A percentile compares a stretch with the other conserved stretches of the same genome.
Evolutionary conservation across 2,329 filamentous ascomycete genomes (phyloP).

Genomic region (Ophiostoma quercus): DNA sequence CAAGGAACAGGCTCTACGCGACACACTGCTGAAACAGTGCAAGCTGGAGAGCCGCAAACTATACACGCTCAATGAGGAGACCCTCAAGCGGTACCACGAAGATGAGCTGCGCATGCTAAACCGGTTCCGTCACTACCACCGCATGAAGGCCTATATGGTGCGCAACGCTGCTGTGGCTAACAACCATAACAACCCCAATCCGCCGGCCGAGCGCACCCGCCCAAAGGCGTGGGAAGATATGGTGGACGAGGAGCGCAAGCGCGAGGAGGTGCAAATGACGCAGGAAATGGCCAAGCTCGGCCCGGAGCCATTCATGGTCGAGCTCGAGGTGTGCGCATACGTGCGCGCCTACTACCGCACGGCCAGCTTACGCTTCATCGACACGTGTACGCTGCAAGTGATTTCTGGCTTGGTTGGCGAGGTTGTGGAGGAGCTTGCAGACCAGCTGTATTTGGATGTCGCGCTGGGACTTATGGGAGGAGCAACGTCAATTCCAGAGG

Average conservation of each 20-base stretch:
- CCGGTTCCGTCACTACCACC: conserved; percentile 46
- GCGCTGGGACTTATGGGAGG: conserved; percentile 40
- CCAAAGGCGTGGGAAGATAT: conserved; percentile 42
- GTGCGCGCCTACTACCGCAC: conserved; percentile 65
- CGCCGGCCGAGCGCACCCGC: conserved; percentile 29
- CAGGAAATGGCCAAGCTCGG: conserved; percentile 46
- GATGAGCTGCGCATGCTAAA: conserved; percentile 43
- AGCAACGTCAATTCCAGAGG: neutral
- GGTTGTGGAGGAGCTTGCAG: conserved; percentile 37
- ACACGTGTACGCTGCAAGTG: conserved; percentile 47
- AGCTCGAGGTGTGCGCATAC: conserved; percentile 58
- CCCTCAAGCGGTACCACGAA: conserved; percentile 43
- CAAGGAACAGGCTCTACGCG: conserved; percentile 36
- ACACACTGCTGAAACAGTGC: conserved; percentile 43
- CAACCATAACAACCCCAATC: neutral
- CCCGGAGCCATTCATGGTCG: conserved; percentile 52
- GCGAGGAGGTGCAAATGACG: conserved; percentile 42
- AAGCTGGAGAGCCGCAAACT: conserved; percentile 50
- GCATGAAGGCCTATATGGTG: conserved; percentile 41
- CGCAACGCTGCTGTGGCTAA: neutral
- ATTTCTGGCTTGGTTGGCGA: conserved; percentile 46
- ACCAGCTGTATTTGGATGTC: conserved; percentile 40
- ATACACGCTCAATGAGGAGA: conserved; percentile 52
- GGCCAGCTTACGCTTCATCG: conserved; percentile 59
- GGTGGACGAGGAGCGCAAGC: conserved; percentile 44